These are phyloP conservation scores for Babesia ovis DNA, from an alignment of 169 alveolate genomes.

Conservation along the genomic window DNA sequence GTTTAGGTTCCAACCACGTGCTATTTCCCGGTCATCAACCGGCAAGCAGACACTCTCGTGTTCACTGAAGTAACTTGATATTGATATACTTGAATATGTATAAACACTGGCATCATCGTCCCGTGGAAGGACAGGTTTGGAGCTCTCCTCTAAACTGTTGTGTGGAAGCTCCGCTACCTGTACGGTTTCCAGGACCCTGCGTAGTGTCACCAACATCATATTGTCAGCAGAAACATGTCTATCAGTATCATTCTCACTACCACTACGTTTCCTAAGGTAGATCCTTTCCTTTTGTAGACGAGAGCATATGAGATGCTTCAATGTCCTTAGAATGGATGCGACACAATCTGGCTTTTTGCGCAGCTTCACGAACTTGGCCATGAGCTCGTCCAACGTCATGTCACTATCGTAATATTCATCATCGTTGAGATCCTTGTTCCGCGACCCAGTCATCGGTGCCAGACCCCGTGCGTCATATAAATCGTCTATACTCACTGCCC, in stretches of 20 bases:
- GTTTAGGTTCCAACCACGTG: neutral
- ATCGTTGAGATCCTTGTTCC: neutral
- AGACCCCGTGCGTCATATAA: neutral
- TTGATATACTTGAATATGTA: slow-evolving; percentile 60
- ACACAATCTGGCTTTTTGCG: slow-evolving; percentile 45
- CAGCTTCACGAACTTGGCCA: slow-evolving; percentile 43
- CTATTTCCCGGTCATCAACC: slow-evolving; percentile 6
- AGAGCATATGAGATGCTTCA: slow-evolving; percentile 55
- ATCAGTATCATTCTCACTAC: neutral
- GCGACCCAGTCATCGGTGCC: neutral
- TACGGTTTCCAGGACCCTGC: neutral
- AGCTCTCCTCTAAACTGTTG: neutral
- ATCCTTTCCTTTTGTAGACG: slow-evolving; percentile 38
- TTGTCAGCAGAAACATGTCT: neutral
- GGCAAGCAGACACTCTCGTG: slow-evolving; percentile 18
- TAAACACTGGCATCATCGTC: slow-evolving; percentile 33
- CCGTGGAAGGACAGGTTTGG: neutral
- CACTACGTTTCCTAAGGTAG: slow-evolving; percentile 16
- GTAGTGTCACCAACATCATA: slow-evolving; percentile 13
- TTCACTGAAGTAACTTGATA: slow-evolving; percentile 54
- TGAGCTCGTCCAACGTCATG: slow-evolving; percentile 32
- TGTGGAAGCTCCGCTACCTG: neutral
- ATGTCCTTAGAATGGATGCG: slow-evolving; percentile 20
- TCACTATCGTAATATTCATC: slow-evolving; percentile 44
- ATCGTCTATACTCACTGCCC: neutral